Evolutionary conservation across 176 grass and related monocot species (phyloP).

Genomic region (Oryza meridionalis): DNA sequence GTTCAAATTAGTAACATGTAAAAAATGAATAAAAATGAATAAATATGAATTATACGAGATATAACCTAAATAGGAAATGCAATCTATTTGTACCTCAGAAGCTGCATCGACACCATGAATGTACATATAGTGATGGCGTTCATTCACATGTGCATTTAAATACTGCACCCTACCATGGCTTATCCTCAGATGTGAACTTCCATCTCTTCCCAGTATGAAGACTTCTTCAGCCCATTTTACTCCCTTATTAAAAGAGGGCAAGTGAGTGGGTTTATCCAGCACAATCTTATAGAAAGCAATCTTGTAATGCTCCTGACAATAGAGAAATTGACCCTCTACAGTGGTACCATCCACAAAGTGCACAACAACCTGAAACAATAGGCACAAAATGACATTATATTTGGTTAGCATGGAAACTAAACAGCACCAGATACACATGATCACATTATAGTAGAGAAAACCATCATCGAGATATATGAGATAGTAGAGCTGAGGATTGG

Average conservation of each 20-base stretch:
- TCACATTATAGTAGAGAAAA: no score
- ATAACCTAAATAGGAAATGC: not conserved
- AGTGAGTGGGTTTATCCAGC: not conserved
- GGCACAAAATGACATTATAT: not conserved
- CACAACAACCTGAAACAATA: slow-evolving; percentile 5
- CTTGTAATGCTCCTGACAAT: slow-evolving; percentile 28
- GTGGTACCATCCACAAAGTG: not conserved
- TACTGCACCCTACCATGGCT: slow-evolving; percentile 7
- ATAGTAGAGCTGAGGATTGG: no score
- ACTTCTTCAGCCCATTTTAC: not conserved
- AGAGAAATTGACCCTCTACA: not conserved
- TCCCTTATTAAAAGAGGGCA: slow-evolving; percentile 5
- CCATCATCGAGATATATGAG: no score
- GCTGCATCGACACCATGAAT: not conserved
- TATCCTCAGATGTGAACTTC: not conserved
- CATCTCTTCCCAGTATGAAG: slow-evolving; percentile 15
- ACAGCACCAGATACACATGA: no score
- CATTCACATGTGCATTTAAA: not conserved
- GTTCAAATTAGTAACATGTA: not conserved
- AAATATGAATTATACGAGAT: not conserved
- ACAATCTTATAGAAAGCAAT: not conserved
- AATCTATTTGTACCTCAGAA: slow-evolving; percentile 12
- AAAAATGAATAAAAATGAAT: not conserved
- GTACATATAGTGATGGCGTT: slow-evolving; percentile 28
- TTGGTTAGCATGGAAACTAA: not conserved